phyloP scores from a whole-genome alignment of 2,329 filamentous ascomycete genomes.

The Penicillium sp. region DNA sequence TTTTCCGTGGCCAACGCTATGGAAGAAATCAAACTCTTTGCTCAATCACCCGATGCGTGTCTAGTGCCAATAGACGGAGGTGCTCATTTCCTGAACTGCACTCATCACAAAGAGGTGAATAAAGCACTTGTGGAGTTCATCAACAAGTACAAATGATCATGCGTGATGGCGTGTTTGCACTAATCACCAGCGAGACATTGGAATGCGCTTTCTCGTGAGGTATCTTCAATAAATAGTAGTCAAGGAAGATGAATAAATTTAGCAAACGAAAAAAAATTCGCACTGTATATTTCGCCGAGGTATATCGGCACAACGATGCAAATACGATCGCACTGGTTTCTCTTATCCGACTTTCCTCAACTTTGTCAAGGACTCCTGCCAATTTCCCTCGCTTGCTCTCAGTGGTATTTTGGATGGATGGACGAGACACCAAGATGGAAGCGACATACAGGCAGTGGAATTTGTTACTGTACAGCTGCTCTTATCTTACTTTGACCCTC shows the following conservation, averaged over 20 bases:
- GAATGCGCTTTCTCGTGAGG: background rate
- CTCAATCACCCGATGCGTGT: conserved; percentile 42
- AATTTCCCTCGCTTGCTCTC: conserved; percentile 37
- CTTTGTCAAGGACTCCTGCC: conserved; percentile 33
- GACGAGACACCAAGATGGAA: too few relatives aligned
- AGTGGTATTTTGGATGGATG: conserved; percentile 36
- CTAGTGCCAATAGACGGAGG: conserved; percentile 48
- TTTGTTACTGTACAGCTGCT: conserved; percentile 26
- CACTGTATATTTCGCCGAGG: too few relatives aligned
- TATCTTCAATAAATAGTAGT: background rate
- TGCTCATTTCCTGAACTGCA: conserved; percentile 50
- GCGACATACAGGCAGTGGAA: conserved; percentile 29
- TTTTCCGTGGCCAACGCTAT: conserved; percentile 8
- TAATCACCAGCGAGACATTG: background rate
- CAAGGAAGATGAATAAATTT: background rate
- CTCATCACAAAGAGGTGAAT: conserved; percentile 47
- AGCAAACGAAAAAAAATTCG: background rate
- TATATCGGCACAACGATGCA: too few relatives aligned
- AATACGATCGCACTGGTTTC: too few relatives aligned
- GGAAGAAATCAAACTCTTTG: conserved; percentile 48
- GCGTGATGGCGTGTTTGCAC: background rate
- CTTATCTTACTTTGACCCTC: conserved; percentile 18
- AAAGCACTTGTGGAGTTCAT: conserved; percentile 23
- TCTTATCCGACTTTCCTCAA: conserved; percentile 17
- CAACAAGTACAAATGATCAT: conserved; percentile 17